phyloP scores from a whole-genome alignment of 148 eudicot genomes.

The Rhododendron williamsianum region DNA sequence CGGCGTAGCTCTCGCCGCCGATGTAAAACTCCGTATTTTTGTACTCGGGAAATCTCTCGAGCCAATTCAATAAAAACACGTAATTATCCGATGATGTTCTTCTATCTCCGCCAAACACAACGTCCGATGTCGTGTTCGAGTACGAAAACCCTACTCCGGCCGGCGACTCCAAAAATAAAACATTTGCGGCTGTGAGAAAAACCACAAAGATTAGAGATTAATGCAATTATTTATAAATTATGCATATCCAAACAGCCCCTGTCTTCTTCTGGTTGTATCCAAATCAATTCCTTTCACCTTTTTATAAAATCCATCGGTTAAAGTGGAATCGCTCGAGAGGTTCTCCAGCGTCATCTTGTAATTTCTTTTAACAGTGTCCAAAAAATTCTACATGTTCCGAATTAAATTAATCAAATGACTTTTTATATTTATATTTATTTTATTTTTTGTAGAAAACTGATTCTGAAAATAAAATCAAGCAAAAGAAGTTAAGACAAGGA shows the following conservation, averaged over 20 bases:
- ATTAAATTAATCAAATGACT: not conserved
- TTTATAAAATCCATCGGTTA: not conserved
- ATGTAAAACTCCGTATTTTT: slow-evolving; percentile 58
- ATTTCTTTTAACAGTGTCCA: too few species aligned
- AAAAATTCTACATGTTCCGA: too few species aligned
- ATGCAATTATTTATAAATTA: not conserved
- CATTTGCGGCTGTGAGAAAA: slow-evolving; percentile 51
- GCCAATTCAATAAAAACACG: slow-evolving; percentile 66
- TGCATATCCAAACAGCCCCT: not conserved
- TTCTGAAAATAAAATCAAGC: not conserved
- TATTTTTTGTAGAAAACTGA: not conserved
- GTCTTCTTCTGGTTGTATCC: not conserved
- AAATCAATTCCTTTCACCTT: not conserved
- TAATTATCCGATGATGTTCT: slow-evolving; percentile 52
- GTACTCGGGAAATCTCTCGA: slow-evolving; percentile 67
- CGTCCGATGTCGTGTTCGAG: slow-evolving; percentile 53
- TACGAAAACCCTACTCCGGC: slow-evolving; percentile 85
- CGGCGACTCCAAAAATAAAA: slow-evolving; percentile 76
- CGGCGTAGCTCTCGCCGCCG: slow-evolving; percentile 78
- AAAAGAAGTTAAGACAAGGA: not conserved
- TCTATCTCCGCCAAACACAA: slow-evolving; percentile 40
- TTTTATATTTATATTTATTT: not conserved
- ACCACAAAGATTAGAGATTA: not conserved
- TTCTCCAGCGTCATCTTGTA: too few species aligned
- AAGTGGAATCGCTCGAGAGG: not conserved